Base-by-base conservation (phyloP, 2,329 filamentous ascomycete species). In the Fusarium brevicatenulatum region DNA sequence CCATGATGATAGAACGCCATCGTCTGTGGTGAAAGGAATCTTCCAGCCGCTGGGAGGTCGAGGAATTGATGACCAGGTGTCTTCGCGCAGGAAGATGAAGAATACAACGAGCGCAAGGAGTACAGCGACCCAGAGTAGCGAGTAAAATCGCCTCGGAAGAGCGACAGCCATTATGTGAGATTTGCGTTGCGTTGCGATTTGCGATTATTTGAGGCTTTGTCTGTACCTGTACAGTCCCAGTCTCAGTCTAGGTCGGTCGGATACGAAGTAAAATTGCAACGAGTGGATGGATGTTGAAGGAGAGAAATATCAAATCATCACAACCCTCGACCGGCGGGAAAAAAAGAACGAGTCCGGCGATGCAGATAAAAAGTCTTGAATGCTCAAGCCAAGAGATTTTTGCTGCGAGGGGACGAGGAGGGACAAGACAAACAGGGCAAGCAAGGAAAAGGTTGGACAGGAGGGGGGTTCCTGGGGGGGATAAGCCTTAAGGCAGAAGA, bases 21-120 rank as follows among this genome's bases (percentile, higher is more conserved):
- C 73, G 37, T 76, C 74, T 47, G 74, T 75, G 21, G 71, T 73
- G 54, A 75, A 76, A n/a, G 76, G 76, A 28, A 76, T 70, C 60
- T 66, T 68, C 76, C 75, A 77, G 54, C 61, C 67, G 44, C 42
- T 63, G 30, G 71, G 71, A 44, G 73, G 64, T 57, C 61, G 54
- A 28, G 72, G 72, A 37, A 74, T 67, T 18, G 72, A 75, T n/a
- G 72, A 70, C 72, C 72, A 74, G 34, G 66, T 72, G 28, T 75
- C 72, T 53, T 73, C 72, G 39, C 64, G 47, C 12, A 72, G 67
- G 49, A 72, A 71, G 60, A 75, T 34, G 40, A 75, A 75, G 56
- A 75, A 73, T 43, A 71, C 44, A 32, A 70, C 66, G 34, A 75
- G 59, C 36, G 63, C 59, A 52, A 75, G 58, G 9, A 75, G 52